phyloP scores from a whole-genome alignment of 352 stramenopile genomes.

The Peronospora farinosa region DNA sequence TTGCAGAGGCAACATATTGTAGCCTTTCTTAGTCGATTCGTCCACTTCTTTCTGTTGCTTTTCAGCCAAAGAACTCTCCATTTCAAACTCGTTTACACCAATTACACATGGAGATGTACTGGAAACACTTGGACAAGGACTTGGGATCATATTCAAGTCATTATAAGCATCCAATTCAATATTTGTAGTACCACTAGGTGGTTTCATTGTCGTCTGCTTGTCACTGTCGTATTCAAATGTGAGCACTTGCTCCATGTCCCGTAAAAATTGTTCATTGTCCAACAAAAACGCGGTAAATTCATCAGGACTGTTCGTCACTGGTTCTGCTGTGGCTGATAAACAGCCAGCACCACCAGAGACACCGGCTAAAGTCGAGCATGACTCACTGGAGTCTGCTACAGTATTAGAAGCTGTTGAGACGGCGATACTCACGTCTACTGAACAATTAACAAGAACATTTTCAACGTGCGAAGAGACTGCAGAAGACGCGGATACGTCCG shows the following conservation, averaged over 20 bases:
- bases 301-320: conserved; percentile 21
- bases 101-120: conserved; percentile 33
- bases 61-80: background rate
- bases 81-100: conserved; percentile 37
- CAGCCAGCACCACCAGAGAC: conserved; percentile 13
- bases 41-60: no score
- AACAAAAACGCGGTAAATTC: conserved; percentile 45
- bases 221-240: conserved; percentile 29
- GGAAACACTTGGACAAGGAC: conserved; percentile 36
- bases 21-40: no score
- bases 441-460: conserved; percentile 29
- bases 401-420: no score
- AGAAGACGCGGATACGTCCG: conserved; percentile 11
- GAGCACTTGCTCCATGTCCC: conserved; percentile 48
- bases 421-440: conserved; percentile 27
- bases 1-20: no score
- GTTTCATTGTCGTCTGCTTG: conserved; percentile 20
- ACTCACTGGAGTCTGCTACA: background rate
- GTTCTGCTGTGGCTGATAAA: conserved; percentile 6
- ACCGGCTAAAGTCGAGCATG: conserved; percentile 15
- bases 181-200: conserved; percentile 24
- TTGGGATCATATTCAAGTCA: conserved; percentile 45
- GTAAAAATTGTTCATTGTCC: conserved; percentile 51
- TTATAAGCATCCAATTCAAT: conserved; percentile 41
- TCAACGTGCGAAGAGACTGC: conserved; percentile 20